These are phyloP conservation scores for Cryphonectria carpinicola DNA, from an alignment of 2,329 filamentous ascomycete genomes.

Conservation along the genomic window DNA sequence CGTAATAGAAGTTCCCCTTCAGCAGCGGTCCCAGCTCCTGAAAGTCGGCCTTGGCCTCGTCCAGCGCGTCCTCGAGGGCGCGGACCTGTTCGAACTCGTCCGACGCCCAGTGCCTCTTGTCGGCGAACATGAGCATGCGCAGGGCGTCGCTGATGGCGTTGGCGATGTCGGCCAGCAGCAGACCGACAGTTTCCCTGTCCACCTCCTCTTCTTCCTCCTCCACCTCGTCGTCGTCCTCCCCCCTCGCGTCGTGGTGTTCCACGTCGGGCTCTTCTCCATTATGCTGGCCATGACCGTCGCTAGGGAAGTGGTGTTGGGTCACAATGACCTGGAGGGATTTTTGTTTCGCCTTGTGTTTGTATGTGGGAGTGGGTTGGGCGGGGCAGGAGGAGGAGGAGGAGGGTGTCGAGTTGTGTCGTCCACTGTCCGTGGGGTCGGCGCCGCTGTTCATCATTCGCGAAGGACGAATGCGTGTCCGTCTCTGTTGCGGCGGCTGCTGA, in stretches of 20 bases:
- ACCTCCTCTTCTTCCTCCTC: not conserved
- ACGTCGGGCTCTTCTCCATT: not conserved
- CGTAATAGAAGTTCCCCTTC: constrained; percentile 61
- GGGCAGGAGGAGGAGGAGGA: not conserved
- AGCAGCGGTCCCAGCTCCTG: constrained; percentile 60
- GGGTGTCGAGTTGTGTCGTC: constrained; percentile 10
- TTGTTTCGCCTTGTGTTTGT: constrained; percentile 3
- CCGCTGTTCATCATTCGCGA: constrained; percentile 29
- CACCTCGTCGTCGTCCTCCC: not conserved
- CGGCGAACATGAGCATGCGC: constrained; percentile 58
- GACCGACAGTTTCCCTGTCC: constrained; percentile 55
- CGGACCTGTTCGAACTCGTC: constrained; percentile 64
- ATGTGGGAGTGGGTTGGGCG: not conserved
- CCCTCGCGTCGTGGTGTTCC: not conserved
- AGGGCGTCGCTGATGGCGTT: constrained; percentile 56
- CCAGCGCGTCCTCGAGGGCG: constrained; percentile 57
- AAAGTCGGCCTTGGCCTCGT: constrained; percentile 64
- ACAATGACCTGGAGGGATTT: constrained; percentile 10
- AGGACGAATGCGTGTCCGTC: constrained; percentile 6
- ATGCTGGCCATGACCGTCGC: not conserved
- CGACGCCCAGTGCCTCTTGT: constrained; percentile 61
- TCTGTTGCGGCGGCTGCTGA: constrained; percentile 18
- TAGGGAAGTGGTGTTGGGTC: not conserved
- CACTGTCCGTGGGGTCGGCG: constrained; percentile 9
- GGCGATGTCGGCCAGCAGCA: constrained; percentile 62